Base-by-base conservation (phyloP, 2,329 filamentous ascomycete species). In the Ceratocystis destructans region DNA sequence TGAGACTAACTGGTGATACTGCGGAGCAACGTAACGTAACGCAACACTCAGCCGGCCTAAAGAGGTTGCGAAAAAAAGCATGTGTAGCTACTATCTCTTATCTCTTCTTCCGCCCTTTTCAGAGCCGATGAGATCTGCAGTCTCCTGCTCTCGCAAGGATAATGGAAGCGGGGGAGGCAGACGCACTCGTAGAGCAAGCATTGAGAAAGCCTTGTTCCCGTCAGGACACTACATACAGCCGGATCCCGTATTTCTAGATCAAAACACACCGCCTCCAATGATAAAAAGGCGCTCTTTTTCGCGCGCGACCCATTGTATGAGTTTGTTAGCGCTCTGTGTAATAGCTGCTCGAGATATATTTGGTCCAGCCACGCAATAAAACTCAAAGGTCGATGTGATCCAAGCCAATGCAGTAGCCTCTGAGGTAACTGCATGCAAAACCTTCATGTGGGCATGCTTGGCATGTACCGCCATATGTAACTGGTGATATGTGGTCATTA, bases 241-340 rank as follows among this genome's bases (percentile, higher is more conserved):
- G 15, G 55, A 28, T 59, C 55, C 55, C 55, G 55, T 59, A 31
- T 15, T 12, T 25, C 41, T 31, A 15, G 33, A 59, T 57, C 66
- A 86, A 71, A 87, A 88, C 71, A 97, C 93, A 55, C 92, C 94
- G n/a, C 94, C 95, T 0, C 94, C 94, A 73, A 99, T 94, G 68
- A 99, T 96, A 73, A 99, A 99, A 5, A 97, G 79, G 67, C 94
- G 81, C 76, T 97, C 92, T 75, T 97, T 93, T 76, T 99, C 94
- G 70, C 86, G 82, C 73, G 89, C 87, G 1, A 93, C 87, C 92
- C 93, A 99, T 73, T 94, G 89, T 5, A 95, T 86, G 62, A 99
- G 85, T 76, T 88, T 87, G 73, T 94, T 96, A 44, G 92, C 93
- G 10, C 88, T 90, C 74, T 93, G 88, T 8, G 90, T 89, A 71